Percentiles rank a stretch among this genome's conserved stretches.
Conservation (phyloP, 2,329 filamentous ascomycete genomes). For the Neurospora sp. region DNA sequence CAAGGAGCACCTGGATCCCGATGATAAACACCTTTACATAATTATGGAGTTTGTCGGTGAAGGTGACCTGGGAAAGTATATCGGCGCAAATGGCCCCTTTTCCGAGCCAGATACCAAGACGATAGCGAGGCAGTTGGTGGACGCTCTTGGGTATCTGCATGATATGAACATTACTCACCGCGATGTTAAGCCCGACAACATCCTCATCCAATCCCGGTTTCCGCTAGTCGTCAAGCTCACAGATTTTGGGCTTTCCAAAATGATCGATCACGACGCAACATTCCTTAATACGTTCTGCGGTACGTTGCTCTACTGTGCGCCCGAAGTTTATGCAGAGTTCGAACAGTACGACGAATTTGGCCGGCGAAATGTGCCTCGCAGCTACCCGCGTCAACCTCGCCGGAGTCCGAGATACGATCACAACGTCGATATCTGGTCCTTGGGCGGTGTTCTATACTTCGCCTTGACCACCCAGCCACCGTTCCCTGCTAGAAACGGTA, state of each 20-base stretch:
- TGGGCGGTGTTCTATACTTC: conserved; percentile 86
- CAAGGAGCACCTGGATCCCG: conserved; percentile 77
- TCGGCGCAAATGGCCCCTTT: conserved; percentile 52
- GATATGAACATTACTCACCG: conserved; percentile 84
- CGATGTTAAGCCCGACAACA: conserved; percentile 99
- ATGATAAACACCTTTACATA: conserved; percentile 79
- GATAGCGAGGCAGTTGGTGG: conserved; percentile 67
- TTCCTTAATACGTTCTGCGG: conserved; percentile 96
- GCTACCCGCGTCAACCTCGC: conserved; percentile 39
- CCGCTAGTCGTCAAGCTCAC: conserved; percentile 79
- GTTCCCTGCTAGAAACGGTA: conserved; percentile 67
- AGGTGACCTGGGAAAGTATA: conserved; percentile 71
- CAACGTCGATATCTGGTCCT: conserved; percentile 92
- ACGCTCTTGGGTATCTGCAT: conserved; percentile 80
- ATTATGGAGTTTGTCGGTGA: conserved; percentile 87
- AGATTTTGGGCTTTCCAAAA: conserved; percentile 94
- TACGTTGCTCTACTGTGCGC: conserved; percentile 89
- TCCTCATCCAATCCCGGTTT: conserved; percentile 60
- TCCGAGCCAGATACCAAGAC: conserved; percentile 57
- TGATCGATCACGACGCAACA: conserved; percentile 71
- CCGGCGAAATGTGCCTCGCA: conserved; percentile 52
- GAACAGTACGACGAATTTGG: conserved; percentile 58
- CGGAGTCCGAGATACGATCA: conserved; percentile 67
- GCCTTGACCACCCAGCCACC: conserved; percentile 71
- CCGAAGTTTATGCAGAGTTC: conserved; percentile 81